Percentiles rank a stretch among this genome's conserved stretches.
These are phyloP conservation scores for Cryptosporidium felis DNA, from an alignment of 169 alveolate species.

Conservation along the genomic window DNA sequence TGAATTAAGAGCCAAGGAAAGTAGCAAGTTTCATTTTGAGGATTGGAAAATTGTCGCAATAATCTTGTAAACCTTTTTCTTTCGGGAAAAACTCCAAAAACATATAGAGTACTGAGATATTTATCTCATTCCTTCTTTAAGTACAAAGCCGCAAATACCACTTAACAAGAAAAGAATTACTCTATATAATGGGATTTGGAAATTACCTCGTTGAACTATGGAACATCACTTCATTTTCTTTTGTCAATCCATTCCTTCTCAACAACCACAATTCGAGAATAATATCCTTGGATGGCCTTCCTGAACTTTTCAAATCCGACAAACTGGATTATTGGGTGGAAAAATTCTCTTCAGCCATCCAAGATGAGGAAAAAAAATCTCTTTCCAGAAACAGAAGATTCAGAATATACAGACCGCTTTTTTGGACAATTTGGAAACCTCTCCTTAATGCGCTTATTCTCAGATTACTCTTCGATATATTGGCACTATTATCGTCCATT, in stretches of 20 bases:
- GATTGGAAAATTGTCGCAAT: no score
- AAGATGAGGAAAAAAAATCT: slow-evolving; percentile 30
- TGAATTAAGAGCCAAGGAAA: no score
- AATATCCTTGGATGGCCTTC: slow-evolving; percentile 15
- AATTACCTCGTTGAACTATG: background rate
- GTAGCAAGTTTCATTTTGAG: no score
- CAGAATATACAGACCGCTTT: slow-evolving; percentile 6
- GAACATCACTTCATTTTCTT: slow-evolving; percentile 6
- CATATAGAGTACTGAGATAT: no score
- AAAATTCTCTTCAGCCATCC: slow-evolving; percentile 16
- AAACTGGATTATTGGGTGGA: slow-evolving; percentile 47
- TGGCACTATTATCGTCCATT: slow-evolving; percentile 13
- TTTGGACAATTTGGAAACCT: slow-evolving; percentile 57
- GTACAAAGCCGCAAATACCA: no score
- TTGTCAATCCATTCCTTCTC: slow-evolving; percentile 39
- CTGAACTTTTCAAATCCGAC: slow-evolving; percentile 27
- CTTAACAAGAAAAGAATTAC: no score
- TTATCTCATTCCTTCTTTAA: no score
- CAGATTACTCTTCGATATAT: slow-evolving; percentile 32
- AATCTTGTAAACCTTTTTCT: no score
- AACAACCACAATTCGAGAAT: background rate
- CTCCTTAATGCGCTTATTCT: slow-evolving; percentile 3
- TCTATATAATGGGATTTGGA: no score
- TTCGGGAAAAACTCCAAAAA: no score
- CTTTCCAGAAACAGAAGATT: slow-evolving; percentile 11